Percentiles rank a stretch among this genome's conserved stretches.
Evolutionary conservation across 192 early-diverging fungal genomes (phyloP).

Genomic region (Coemansia sp.): DNA sequence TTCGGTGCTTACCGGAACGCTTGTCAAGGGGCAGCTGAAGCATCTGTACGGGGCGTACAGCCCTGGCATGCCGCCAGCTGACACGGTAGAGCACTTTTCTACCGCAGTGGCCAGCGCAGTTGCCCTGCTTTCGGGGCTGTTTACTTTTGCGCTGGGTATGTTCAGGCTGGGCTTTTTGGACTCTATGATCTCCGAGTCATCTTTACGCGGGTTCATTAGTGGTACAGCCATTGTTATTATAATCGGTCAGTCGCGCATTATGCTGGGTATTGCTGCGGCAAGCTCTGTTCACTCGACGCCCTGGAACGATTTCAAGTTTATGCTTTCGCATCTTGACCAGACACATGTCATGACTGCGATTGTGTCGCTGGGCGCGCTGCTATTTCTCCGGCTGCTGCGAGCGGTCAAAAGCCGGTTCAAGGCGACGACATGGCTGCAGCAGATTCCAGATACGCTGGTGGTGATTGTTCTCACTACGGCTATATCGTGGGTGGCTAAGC

Average conservation of each 20-base stretch:
- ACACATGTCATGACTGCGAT: slow-evolving; percentile 67
- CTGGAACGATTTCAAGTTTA: slow-evolving; percentile 68
- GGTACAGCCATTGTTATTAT: slow-evolving; percentile 91
- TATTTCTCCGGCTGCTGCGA: slow-evolving; percentile 61
- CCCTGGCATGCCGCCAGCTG: slow-evolving; percentile 46
- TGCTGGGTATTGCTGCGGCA: slow-evolving; percentile 64
- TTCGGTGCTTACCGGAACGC: slow-evolving; percentile 77
- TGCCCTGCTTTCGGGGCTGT: slow-evolving; percentile 84
- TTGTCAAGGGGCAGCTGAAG: slow-evolving; percentile 63
- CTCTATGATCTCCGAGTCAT: slow-evolving; percentile 87
- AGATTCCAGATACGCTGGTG: slow-evolving; percentile 89
- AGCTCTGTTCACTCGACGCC: slow-evolving; percentile 72
- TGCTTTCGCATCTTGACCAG: slow-evolving; percentile 62
- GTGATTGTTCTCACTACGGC: slow-evolving; percentile 75
- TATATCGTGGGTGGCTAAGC: slow-evolving; percentile 60
- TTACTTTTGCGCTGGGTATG: slow-evolving; percentile 91
- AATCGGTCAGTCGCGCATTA: slow-evolving; percentile 77
- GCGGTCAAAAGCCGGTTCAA: slow-evolving; percentile 46
- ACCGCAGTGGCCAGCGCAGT: slow-evolving; percentile 63
- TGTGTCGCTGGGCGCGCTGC: slow-evolving; percentile 67
- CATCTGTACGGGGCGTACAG: slow-evolving; percentile 47
- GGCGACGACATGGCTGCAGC: slow-evolving; percentile 57
- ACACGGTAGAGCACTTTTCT: slow-evolving; percentile 53
- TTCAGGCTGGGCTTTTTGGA: slow-evolving; percentile 98
- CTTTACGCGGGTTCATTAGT: slow-evolving; percentile 93